A percentile compares a stretch with the other conserved stretches of the same genome.
phyloP scores from a whole-genome alignment of 1,284 basidiomycete genomes.

The Ganoderma multipileum region DNA sequence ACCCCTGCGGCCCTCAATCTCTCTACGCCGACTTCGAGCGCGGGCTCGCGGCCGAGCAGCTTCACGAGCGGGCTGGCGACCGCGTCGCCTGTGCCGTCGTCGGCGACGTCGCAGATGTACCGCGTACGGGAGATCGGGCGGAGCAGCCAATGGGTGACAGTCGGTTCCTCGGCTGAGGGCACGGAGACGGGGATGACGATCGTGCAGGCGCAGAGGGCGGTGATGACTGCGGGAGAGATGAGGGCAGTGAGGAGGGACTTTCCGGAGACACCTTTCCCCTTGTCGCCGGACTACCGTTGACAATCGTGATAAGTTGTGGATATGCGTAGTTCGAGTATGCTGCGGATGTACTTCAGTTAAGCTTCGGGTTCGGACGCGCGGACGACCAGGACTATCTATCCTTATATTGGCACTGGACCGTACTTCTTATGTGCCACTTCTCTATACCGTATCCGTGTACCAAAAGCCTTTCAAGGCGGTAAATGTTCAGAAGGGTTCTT shows the following conservation, averaged over 20 bases:
- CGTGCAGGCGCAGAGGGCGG: conserved; percentile 2
- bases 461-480: not conserved
- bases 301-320: not conserved
- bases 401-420: not conserved
- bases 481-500: too few species aligned
- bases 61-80: not conserved
- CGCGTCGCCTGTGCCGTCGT: conserved; percentile 9
- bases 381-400: not conserved
- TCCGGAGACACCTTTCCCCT: not conserved
- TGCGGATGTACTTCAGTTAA: not conserved
- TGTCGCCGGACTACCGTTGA: not conserved
- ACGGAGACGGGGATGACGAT: not conserved
- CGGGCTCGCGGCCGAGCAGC: conserved; percentile 1
- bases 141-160: not conserved
- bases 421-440: not conserved
- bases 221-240: conserved; percentile 5
- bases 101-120: conserved; percentile 8
- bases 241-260: conserved; percentile 3
- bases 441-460: not conserved
- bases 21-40: not conserved
- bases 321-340: not conserved
- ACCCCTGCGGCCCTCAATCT: not conserved
- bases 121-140: not conserved
- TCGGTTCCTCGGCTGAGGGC: not conserved
- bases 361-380: not conserved